Evolutionary conservation across 257 asterid species (phyloP), one percentile per base, ranked within the genome.

Genomic region (Ophiorrhiza pumila): DNA sequence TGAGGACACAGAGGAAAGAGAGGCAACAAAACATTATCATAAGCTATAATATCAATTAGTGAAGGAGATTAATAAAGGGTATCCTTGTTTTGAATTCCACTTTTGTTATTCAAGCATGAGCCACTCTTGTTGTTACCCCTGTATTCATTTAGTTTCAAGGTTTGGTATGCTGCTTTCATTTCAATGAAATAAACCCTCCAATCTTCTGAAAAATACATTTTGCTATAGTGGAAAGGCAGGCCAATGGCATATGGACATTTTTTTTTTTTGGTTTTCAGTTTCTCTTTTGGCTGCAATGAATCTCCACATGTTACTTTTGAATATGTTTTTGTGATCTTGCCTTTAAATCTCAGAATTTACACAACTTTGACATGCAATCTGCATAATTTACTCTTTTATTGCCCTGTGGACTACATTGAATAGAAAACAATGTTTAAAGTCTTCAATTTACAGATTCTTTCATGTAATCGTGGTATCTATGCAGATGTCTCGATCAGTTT

Each of bases 1-100:
- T 93, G 69, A 85, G 43, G 76, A 56, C 45, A 37, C 29, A 59
- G 14, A 47, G 37, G 47, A 58, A 59, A 32, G 25, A 22, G 39
- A 15, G 53, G 49, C 23, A 47, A 39, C 64, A 14, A 66, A 64
- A 29, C 11, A 37, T 27, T 41, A 53, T 20, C 34, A 17, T 22
- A 23, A 12, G 42, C 22, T 52, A 4, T 17, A 70, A 12, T n/a
- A 25, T 52, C 31, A 7, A 53, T 69, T 7, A 22, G 3, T 34
- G 23, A n/a, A 29, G 14, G 17, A 42, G 31, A 39, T 64, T 64
- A 32, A 14, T 31, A 29, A 59, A 13, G 23, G 65, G 20, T 31
- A 4, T 29, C 65, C 42, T 31, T 64, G 23, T 35, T 39, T 22
- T 64, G 5, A 2, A 22, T 37, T 63, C 50, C 34, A 41, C 3